Evolutionary conservation across 805 yeast species (phyloP), one percentile per base, ranked within the genome.

Genomic region (Metschnikowia cubensis): DNA sequence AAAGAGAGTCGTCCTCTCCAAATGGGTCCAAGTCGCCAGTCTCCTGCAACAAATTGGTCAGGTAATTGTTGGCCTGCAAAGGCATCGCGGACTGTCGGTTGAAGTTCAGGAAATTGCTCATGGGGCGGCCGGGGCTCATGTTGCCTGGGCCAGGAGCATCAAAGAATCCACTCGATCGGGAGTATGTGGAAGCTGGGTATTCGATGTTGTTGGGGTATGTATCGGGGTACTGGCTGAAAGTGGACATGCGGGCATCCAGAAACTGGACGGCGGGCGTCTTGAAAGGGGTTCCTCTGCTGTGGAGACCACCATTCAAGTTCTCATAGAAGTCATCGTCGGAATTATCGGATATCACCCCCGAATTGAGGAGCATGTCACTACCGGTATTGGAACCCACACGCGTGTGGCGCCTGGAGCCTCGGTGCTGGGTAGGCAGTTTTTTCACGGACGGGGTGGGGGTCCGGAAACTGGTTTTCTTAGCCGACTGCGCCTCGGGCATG

Each of bases 1-100:
- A 74, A 31, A 74, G 59, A 48, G 75, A 69, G 49, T 71, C 77
- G 52, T 71, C 75, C 52, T 73, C 76, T 31, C 74, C 76, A 54
- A 73, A 73, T 1, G 77, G 77, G 55, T 73, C 77, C 42, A 66
- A 47, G 45, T 62, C 71, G 3, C 62, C 71, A 40, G 64, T 68
- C 45, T 73, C 77, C 55, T 71, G 68, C 49, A 74, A 56, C 15
- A 71, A 67, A 53, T 74, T 74, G 31, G 70, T 68, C 53, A 61
- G 57, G 53, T 74, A 74, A 53, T 73, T 66, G 41, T 70, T 51
- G 13, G 59, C 42, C 42, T 57, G 57, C 15, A 50, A 40, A 4
- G 54, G 51, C 35, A 45, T n/a, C 51, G 47, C 32, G 43, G 50
- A 36, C 34, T 34, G 48, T 34, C 55, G 51, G 33, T 29, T 43